A percentile compares a stretch with the other conserved stretches of the same genome.
These are phyloP conservation scores for Termitomyces bulborhizus DNA, from an alignment of 768 basidiomycete species.

Conservation along the genomic window DNA sequence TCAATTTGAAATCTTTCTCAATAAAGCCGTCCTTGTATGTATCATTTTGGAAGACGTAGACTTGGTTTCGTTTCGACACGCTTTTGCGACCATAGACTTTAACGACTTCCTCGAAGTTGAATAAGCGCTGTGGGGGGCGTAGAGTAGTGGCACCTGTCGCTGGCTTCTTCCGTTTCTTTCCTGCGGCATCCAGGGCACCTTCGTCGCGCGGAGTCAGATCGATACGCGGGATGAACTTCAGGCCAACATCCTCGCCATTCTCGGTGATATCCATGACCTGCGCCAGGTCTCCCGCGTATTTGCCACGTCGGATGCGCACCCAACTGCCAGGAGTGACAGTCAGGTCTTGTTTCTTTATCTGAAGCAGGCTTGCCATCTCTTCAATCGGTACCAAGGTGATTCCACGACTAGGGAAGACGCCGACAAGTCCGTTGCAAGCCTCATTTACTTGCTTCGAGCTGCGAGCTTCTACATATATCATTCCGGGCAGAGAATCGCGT, in stretches of 20 bases:
- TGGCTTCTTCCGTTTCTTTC: conserved; percentile 68
- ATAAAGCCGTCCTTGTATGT: conserved; percentile 93
- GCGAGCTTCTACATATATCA: conserved; percentile 95
- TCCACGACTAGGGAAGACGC: conserved; percentile 81
- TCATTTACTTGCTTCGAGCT: conserved; percentile 79
- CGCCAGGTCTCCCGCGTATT: conserved; percentile 91
- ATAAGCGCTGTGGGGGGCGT: conserved; percentile 87
- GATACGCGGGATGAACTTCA: conserved; percentile 96
- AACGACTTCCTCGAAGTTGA: conserved; percentile 89
- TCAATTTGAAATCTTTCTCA: conserved; percentile 91
- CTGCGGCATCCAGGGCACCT: conserved; percentile 48
- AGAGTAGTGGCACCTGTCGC: conserved; percentile 43
- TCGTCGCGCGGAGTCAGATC: conserved; percentile 91
- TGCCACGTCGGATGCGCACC: conserved; percentile 93
- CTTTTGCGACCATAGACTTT: conserved; percentile 79
- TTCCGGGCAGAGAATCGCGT: conserved; percentile 90
- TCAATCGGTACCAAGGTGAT: conserved; percentile 88
- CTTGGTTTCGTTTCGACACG: conserved; percentile 67
- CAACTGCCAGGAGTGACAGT: conserved; percentile 83
- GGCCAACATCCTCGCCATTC: conserved; percentile 86
- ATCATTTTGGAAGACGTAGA: conserved; percentile 87
- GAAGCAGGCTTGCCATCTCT: conserved; percentile 95
- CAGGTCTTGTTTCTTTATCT: conserved; percentile 91
- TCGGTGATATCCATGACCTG: conserved; percentile 93
- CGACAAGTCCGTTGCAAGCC: conserved; percentile 87